Evolutionary conservation across 2,329 filamentous ascomycete species (phyloP).

Genomic region (Lizonia empirigonia): DNA sequence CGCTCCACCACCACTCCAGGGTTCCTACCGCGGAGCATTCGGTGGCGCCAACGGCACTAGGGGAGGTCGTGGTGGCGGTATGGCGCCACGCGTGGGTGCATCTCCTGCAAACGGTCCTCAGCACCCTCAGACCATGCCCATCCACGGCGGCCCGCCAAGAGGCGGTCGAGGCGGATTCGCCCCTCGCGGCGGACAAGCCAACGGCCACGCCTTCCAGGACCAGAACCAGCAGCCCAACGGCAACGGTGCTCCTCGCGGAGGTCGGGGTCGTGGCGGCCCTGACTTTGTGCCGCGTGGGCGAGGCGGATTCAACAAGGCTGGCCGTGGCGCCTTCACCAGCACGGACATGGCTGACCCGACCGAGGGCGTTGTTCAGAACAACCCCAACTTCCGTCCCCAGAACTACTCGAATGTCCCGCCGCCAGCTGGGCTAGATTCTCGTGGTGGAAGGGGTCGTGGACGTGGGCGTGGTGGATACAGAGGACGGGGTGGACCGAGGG

Average conservation of each 20-base stretch:
- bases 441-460: conserved; percentile 32
- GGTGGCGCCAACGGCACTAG: conserved; percentile 51
- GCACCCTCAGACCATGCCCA: conserved; percentile 47
- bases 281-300: conserved; percentile 50
- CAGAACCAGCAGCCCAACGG: conserved; percentile 34
- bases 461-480: conserved; percentile 41
- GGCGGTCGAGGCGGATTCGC: conserved; percentile 49
- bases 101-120: conserved; percentile 34
- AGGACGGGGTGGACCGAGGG: conserved; percentile 38
- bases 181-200: conserved; percentile 39
- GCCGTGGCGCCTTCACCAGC: conserved; percentile 53
- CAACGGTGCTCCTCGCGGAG: conserved; percentile 38
- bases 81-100: conserved; percentile 38
- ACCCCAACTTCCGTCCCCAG: conserved; percentile 62
- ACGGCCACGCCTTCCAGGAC: conserved; percentile 31
- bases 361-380: conserved; percentile 60
- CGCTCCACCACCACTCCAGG: conserved; percentile 62
- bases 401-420: conserved; percentile 48
- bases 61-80: conserved; percentile 50
- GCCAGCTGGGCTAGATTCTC: conserved; percentile 39
- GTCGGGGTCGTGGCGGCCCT: conserved; percentile 28
- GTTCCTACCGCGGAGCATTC: conserved; percentile 64
- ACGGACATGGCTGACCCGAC: conserved; percentile 58
- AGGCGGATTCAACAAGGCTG: conserved; percentile 43
- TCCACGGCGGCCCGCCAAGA: conserved; percentile 47